Percentiles rank a stretch among this genome's conserved stretches.
phyloP scores from a whole-genome alignment of 352 stramenopile genomes.

The Globisporangium okanoganense region DNA sequence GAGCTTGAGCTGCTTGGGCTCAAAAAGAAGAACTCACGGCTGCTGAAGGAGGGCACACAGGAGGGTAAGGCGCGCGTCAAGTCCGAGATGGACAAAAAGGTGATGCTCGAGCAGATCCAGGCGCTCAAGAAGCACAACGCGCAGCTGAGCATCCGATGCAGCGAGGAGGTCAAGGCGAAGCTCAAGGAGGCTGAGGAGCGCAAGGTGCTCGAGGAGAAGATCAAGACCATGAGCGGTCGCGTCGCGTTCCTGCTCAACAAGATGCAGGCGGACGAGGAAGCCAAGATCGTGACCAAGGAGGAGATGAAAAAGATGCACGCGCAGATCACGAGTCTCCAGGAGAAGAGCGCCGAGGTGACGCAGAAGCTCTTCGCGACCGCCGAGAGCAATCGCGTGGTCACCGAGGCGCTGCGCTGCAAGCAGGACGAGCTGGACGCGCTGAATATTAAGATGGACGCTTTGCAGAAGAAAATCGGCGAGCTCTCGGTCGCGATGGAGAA shows the following conservation, averaged over 20 bases:
- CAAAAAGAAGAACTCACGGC: conserved; percentile 93
- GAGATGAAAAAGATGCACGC: conserved; percentile 94
- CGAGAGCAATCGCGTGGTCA: conserved; percentile 92
- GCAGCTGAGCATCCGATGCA: conserved; percentile 89
- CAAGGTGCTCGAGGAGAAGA: conserved; percentile 92
- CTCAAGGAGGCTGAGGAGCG: conserved; percentile 90
- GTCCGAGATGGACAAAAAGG: conserved; percentile 92
- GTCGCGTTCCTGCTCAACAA: conserved; percentile 96
- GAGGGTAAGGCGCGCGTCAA: conserved; percentile 93
- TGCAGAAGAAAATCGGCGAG: conserved; percentile 68
- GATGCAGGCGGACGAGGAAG: conserved; percentile 95
- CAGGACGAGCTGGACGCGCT: conserved; percentile 89
- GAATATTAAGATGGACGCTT: conserved; percentile 76
- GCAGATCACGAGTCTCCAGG: conserved; percentile 86
- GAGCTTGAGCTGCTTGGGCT: conserved; percentile 92
- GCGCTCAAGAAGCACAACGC: conserved; percentile 95
- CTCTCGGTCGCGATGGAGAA: conserved; percentile 56
- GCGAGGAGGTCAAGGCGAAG: conserved; percentile 93
- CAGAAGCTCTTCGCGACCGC: conserved; percentile 87
- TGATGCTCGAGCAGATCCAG: conserved; percentile 92
- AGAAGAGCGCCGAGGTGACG: conserved; percentile 87
- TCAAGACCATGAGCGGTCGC: conserved; percentile 90
- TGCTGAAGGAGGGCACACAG: conserved; percentile 93
- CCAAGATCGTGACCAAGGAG: conserved; percentile 90
- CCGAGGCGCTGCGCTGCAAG: conserved; percentile 84